phyloP scores from a whole-genome alignment of 768 basidiomycete genomes.

The Tricholoma furcatifolium region DNA sequence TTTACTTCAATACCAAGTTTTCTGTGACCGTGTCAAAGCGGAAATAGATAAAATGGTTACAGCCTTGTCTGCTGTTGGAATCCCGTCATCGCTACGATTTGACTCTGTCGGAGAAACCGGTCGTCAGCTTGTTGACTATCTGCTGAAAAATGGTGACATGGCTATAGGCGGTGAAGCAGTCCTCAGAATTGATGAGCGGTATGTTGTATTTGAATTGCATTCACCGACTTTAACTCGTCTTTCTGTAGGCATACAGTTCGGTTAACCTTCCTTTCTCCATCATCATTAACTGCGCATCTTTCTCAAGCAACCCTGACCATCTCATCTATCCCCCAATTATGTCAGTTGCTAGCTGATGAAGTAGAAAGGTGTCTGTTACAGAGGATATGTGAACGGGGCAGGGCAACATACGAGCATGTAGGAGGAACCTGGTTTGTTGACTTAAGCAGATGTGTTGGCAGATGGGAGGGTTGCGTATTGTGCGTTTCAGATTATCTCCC shows the following conservation, averaged over 20 bases:
- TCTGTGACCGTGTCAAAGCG: slow-evolving; percentile 58
- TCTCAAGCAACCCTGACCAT: slow-evolving; percentile 76
- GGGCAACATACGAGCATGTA: slow-evolving; percentile 45
- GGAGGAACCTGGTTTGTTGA: slow-evolving; percentile 83
- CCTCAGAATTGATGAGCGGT: slow-evolving; percentile 71
- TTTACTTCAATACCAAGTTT: slow-evolving; percentile 74
- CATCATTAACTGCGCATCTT: slow-evolving; percentile 73
- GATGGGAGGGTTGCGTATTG: slow-evolving; percentile 81
- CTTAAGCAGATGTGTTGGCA: slow-evolving; percentile 64
- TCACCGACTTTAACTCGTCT: background rate
- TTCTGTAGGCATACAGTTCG: slow-evolving; percentile 64
- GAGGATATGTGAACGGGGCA: slow-evolving; percentile 68
- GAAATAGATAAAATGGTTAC: slow-evolving; percentile 53
- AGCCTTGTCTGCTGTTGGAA: slow-evolving; percentile 52
- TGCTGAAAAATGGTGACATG: slow-evolving; percentile 38
- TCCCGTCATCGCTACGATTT: slow-evolving; percentile 56
- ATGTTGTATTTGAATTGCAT: slow-evolving; percentile 8
- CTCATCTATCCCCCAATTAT: slow-evolving; percentile 73
- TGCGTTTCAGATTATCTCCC: slow-evolving; percentile 35
- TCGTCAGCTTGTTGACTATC: slow-evolving; percentile 49
- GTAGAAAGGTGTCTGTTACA: slow-evolving; percentile 68
- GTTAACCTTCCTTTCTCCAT: slow-evolving; percentile 75
- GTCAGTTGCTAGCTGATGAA: slow-evolving; percentile 75
- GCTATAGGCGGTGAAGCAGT: slow-evolving; percentile 70
- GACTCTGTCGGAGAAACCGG: slow-evolving; percentile 70